Percentiles rank a stretch among this genome's conserved stretches.
phyloP scores from a whole-genome alignment of 192 early-diverging fungal species.

The Haplosporangium gracile region DNA sequence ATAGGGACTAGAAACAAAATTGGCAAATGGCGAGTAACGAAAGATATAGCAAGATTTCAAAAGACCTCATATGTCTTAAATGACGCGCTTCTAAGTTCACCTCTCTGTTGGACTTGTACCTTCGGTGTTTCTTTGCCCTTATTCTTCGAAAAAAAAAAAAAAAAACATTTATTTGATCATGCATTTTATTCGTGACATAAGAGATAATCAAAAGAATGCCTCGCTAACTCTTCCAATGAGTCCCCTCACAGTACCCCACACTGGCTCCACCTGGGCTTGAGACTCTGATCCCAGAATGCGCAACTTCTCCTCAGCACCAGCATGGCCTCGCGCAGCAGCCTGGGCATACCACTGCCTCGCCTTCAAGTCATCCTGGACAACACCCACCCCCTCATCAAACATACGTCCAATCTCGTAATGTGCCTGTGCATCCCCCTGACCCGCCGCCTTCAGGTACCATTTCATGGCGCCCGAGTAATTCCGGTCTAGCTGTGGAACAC shows the following conservation, averaged over 20 bases:
- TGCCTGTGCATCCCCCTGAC: neutral
- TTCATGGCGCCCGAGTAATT: neutral
- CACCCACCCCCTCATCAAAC: neutral
- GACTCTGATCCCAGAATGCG: too few relatives aligned
- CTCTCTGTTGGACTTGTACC: too few relatives aligned
- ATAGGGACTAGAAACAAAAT: neutral
- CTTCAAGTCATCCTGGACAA: neutral
- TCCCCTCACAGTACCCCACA: neutral
- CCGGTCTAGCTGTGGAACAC: neutral
- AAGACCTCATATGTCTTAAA: conserved; percentile 2
- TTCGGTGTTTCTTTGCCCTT: too few relatives aligned
- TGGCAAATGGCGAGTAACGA: neutral
- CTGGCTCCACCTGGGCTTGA: neutral
- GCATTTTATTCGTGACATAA: too few relatives aligned
- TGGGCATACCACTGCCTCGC: neutral
- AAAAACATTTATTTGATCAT: too few relatives aligned
- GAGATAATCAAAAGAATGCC: neutral
- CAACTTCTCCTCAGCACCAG: neutral
- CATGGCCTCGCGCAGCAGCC: neutral
- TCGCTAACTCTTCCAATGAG: neutral
- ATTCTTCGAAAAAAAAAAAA: too few relatives aligned
- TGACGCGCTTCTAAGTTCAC: neutral
- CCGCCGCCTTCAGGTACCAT: neutral
- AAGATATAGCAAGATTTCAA: neutral
- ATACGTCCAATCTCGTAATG: neutral